Conservation (phyloP, 331 rosid species). For the Phaseolus coccineus region DNA sequence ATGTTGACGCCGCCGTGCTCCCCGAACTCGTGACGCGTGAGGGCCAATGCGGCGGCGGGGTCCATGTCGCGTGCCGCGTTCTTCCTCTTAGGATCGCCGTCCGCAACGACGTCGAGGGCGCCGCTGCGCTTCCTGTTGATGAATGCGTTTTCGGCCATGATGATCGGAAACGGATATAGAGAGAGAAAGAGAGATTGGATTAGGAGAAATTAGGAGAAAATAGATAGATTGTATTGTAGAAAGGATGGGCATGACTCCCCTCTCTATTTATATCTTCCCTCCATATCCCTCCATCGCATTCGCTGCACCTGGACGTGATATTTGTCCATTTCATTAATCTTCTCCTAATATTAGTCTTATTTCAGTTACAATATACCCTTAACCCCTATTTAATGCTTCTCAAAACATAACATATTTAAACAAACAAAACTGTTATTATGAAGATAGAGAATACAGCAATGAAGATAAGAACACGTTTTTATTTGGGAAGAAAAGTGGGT, state of each 20-base stretch:
- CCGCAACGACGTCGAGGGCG: conserved; percentile 30
- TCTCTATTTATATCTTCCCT: neutral
- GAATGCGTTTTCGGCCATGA: conserved; percentile 4
- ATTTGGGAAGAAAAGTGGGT: no score
- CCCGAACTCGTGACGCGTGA: conserved; percentile 70
- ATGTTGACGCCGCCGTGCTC: conserved; percentile 89
- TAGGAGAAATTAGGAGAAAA: neutral
- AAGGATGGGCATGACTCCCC: neutral
- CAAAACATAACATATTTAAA: no score
- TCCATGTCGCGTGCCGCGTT: conserved; percentile 40
- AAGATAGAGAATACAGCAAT: no score
- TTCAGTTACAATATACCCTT: no score
- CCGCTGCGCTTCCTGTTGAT: conserved; percentile 46
- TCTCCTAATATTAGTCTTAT: no score
- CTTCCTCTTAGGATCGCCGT: conserved; percentile 49
- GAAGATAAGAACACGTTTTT: no score
- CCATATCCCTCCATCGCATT: no score
- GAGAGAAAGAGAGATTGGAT: neutral
- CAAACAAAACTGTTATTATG: no score
- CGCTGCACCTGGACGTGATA: neutral
- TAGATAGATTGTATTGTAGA: neutral
- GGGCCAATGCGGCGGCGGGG: conserved; percentile 67
- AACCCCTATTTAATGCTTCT: no score
- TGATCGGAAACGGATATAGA: no score
- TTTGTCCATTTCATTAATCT: neutral